Percentiles rank a stretch among this genome's conserved stretches.
Evolutionary conservation across 306 rosid species (phyloP).

Genomic region (Acacia melanoxylon): DNA sequence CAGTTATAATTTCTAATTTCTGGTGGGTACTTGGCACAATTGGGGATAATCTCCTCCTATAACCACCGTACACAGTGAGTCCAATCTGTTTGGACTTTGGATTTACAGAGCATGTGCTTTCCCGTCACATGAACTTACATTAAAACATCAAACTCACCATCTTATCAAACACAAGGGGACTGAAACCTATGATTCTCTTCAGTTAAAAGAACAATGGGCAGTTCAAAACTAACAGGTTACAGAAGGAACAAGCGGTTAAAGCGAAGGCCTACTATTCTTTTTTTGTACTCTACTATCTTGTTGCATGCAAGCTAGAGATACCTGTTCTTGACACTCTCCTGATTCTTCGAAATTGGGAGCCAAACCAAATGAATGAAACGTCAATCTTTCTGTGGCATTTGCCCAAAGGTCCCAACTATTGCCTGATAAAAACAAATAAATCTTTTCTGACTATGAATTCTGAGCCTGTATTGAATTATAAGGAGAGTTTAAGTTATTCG

Average conservation of each 20-base stretch:
- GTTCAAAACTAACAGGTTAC: neutral
- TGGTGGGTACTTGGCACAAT: neutral
- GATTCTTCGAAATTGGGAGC: slow-evolving; percentile 1
- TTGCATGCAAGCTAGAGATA: neutral
- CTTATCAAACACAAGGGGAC: neutral
- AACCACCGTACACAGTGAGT: neutral
- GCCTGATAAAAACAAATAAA: neutral
- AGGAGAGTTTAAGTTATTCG: slow-evolving; percentile 14
- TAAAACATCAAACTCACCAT: neutral
- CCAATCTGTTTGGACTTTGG: neutral
- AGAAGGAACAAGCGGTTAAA: neutral
- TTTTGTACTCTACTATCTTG: neutral
- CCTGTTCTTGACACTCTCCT: slow-evolving; percentile 3
- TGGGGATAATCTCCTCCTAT: neutral
- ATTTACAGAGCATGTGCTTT: neutral
- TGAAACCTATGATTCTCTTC: neutral
- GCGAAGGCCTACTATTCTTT: neutral
- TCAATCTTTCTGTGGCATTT: slow-evolving; percentile 1
- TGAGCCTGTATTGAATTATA: slow-evolving; percentile 10
- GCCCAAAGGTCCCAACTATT: slow-evolving; percentile 13
- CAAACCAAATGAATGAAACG: neutral
- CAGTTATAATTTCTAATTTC: neutral
- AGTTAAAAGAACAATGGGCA: neutral
- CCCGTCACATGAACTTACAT: neutral
- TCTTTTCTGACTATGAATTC: slow-evolving; percentile 4